Evolutionary conservation across 208 protist species (phyloP).

Genomic region (Giardia muris): DNA sequence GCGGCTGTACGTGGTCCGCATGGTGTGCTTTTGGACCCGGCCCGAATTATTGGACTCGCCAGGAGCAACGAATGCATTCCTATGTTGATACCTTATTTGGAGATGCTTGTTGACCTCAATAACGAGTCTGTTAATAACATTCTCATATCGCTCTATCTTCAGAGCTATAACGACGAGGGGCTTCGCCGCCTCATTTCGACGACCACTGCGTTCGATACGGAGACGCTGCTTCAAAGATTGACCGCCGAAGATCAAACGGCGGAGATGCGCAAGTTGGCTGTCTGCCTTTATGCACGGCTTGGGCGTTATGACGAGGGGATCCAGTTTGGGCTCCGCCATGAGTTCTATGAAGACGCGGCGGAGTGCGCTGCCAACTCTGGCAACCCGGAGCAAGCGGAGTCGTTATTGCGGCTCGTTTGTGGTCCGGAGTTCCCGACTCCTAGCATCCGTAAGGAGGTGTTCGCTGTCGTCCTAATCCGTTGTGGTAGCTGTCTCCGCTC

Average conservation of each 20-base stretch:
- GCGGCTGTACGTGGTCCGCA: neutral
- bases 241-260: neutral
- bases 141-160: neutral
- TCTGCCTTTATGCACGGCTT: neutral
- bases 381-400: neutral
- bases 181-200: neutral
- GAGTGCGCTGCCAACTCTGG: neutral
- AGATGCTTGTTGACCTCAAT: neutral
- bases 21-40: neutral
- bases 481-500: conserved; percentile 78
- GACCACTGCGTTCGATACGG: neutral
- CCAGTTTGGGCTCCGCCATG: neutral
- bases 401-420: neutral
- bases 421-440: neutral
- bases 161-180: neutral
- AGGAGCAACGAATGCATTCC: neutral
- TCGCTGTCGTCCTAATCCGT: conserved; percentile 76
- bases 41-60: neutral
- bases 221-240: neutral
- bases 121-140: neutral
- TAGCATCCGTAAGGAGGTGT: conserved; percentile 59
- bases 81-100: neutral
- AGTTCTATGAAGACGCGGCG: conserved; percentile 24
- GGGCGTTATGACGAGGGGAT: conserved; percentile 22
- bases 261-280: neutral